Base-by-base conservation (phyloP, 805 yeast genomes). In the Scheffersomyces coipomensis region DNA sequence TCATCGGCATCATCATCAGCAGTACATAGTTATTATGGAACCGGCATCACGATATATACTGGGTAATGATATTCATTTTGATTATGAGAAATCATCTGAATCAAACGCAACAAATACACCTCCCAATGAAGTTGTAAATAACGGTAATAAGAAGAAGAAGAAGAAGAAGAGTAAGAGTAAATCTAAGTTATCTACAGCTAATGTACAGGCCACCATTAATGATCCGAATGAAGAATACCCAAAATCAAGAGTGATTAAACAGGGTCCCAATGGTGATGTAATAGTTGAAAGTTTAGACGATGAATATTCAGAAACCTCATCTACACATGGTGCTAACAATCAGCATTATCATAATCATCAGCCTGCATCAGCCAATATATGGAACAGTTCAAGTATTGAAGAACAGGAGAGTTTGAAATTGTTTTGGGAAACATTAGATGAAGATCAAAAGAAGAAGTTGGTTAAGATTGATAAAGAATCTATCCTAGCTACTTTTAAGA, bases 181-280 rank as follows among this genome's bases (percentile, higher is more conserved):
- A 44, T 35, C 35, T 17, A 51, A 45, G 34, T 17, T 33, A 34
- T 15, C 43, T 12, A 33, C 50, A 3, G 37, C 45, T 5, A 33
- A 35, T 16, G 36, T 53, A 40, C 64, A 73, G 32, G 79, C 78
- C 2, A 71, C 78, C 34, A 49, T 80, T 19, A 74, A 73, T 51
- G 69, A 80, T 49, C 78, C 82, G 11, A 68, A 73, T 29, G 73
- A 76, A 25, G 88, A 82, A 12, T 85, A 85, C 52, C 93, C 93
- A 2, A 72, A 76, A 11, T 82, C 89, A 7, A 60, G 93, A 40
- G 80, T 85, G 4, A 79, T 85, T 33, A 83, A 78, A 48, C 81
- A 82, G 48, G 85, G 78, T 3, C 75, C 82, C 3, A 83, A 85
- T 55, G 95, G 95, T 6, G 87, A 84, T 48, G 85, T 86, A 4